phyloP scores from a whole-genome alignment of 2,329 filamentous ascomycete species.

The Myriosclerotinia duriaeana region DNA sequence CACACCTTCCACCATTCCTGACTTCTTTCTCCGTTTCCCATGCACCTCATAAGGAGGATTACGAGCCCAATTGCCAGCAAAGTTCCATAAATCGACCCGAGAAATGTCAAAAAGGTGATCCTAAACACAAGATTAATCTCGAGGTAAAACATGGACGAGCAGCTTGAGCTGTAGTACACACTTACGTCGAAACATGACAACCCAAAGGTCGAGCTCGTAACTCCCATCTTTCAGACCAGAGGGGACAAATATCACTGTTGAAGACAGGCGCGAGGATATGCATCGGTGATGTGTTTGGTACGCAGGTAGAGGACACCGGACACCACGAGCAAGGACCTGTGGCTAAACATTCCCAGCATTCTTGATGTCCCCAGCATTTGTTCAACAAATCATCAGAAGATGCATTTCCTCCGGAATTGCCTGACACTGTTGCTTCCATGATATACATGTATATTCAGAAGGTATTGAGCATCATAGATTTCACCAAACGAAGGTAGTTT shows the following conservation, averaged over 20 bases:
- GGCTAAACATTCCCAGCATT: conserved; percentile 49
- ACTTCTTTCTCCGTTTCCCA: neutral
- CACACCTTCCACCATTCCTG: conserved; percentile 1
- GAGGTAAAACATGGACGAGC: neutral
- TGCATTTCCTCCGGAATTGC: neutral
- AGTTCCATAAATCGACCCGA: conserved; percentile 41
- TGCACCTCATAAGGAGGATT: neutral
- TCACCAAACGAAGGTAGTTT: neutral
- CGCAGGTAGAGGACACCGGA: conserved; percentile 49
- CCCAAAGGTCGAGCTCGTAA: conserved; percentile 44
- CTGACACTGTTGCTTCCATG: neutral
- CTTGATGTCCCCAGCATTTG: conserved; percentile 48
- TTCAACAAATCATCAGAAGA: neutral
- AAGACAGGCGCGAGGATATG: conserved; percentile 52
- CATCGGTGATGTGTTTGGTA: conserved; percentile 50
- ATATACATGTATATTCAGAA: neutral
- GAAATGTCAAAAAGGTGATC: conserved; percentile 44
- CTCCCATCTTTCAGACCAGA: conserved; percentile 50
- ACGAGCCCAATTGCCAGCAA: conserved; percentile 30
- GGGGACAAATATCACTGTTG: conserved; percentile 53
- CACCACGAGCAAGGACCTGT: conserved; percentile 38
- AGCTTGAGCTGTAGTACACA: neutral
- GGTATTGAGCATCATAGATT: neutral
- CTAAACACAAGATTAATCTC: neutral
- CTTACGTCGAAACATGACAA: conserved; percentile 45